A percentile compares a stretch with the other conserved stretches of the same genome.
These are phyloP conservation scores for Claviceps capensis DNA, from an alignment of 2,329 filamentous ascomycete genomes.

Conservation along the genomic window DNA sequence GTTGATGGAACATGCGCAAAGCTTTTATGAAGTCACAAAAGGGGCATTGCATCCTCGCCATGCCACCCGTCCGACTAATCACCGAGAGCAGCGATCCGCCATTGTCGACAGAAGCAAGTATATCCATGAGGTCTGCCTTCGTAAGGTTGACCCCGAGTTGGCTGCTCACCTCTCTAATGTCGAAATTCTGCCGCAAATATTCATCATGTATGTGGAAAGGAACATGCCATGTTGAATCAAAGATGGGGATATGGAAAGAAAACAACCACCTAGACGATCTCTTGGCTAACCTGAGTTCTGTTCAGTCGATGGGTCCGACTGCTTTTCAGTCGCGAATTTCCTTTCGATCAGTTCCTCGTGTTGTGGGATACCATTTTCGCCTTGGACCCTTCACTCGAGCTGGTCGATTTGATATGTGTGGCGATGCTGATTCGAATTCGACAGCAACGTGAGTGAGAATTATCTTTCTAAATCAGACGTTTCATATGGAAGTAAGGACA, in stretches of 20 bases:
- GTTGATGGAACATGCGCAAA: constrained; percentile 76
- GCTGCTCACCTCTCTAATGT: constrained; percentile 67
- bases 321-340: constrained; percentile 84
- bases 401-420: constrained; percentile 85
- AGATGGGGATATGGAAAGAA: neutral
- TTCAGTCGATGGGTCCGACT: constrained; percentile 80
- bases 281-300: neutral
- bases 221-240: neutral
- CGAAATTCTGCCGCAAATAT: constrained; percentile 91
- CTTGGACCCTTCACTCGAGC: constrained; percentile 62
- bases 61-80: constrained; percentile 10
- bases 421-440: constrained; percentile 86
- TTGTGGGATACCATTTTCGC: constrained; percentile 91
- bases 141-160: constrained; percentile 69
- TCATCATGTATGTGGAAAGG: constrained; percentile 56
- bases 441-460: constrained; percentile 57
- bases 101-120: constrained; percentile 78
- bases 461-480: neutral
- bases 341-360: constrained; percentile 67
- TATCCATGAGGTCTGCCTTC: constrained; percentile 73
- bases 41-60: constrained; percentile 3
- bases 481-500: neutral
- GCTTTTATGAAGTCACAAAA: constrained; percentile 62
- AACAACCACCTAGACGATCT: neutral
- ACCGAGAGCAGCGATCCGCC: constrained; percentile 26